Conservation (phyloP, 1,139 yeast genomes). For the Pneumocystis sp. region DNA sequence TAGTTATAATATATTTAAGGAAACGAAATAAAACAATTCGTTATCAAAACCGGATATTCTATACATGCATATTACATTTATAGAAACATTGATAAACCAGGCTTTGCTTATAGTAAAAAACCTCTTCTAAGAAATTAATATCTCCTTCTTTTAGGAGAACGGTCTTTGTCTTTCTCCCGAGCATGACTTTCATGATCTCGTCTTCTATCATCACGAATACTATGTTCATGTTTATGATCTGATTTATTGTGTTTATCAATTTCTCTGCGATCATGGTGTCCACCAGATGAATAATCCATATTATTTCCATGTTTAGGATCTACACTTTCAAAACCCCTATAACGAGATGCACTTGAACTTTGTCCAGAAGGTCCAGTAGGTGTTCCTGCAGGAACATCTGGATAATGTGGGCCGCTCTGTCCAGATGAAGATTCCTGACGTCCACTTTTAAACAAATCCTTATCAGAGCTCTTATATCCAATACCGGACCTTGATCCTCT, state of each 20-base stretch:
- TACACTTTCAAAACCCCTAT: background rate
- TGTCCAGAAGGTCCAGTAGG: background rate
- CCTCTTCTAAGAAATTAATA: background rate
- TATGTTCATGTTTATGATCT: background rate
- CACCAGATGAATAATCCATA: background rate
- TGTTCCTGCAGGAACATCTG: background rate
- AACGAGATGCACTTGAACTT: background rate
- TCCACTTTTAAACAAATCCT: background rate
- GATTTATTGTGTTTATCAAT: background rate
- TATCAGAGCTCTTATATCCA: background rate
- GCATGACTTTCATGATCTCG: background rate
- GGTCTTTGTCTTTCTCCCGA: background rate
- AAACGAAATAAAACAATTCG: background rate
- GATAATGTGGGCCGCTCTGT: background rate
- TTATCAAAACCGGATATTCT: background rate
- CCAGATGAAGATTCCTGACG: background rate
- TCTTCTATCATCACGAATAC: background rate
- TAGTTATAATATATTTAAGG: background rate
- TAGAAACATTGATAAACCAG: background rate
- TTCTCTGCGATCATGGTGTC: background rate
- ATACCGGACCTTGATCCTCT: background rate
- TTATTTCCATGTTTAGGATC: background rate
- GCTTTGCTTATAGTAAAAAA: background rate
- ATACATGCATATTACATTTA: background rate
- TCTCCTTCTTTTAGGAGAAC: background rate